Conservation (phyloP, 2,329 filamentous ascomycete genomes). For the Alternaria triticina region DNA sequence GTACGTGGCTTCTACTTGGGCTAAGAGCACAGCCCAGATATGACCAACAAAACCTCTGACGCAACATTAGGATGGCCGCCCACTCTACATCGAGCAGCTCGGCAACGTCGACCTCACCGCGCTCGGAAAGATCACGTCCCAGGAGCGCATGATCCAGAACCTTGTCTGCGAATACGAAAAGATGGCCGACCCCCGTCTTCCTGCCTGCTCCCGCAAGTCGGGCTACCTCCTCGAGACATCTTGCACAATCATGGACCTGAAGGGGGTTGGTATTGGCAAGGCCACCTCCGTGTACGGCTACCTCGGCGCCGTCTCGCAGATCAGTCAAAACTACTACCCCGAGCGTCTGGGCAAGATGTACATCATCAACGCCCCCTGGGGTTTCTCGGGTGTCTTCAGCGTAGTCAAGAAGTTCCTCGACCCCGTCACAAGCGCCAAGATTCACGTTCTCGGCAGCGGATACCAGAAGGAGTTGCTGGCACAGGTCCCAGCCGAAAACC, state of each 20-base stretch:
- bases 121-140: constrained; percentile 91
- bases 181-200: constrained; percentile 87
- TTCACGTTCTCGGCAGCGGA: constrained; percentile 80
- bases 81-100: constrained; percentile 95
- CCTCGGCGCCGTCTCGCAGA: constrained; percentile 80
- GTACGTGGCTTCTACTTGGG: constrained; percentile 43
- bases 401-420: constrained; percentile 94
- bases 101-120: constrained; percentile 89
- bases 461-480: constrained; percentile 85
- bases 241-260: constrained; percentile 98
- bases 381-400: constrained; percentile 84
- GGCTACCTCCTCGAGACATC: constrained; percentile 93
- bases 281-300: constrained; percentile 86
- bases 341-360: constrained; percentile 96
- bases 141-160: constrained; percentile 94
- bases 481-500: constrained; percentile 88
- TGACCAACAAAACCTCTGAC: constrained; percentile 10
- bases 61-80: constrained; percentile 79
- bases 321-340: constrained; percentile 99
- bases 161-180: constrained; percentile 98
- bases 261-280: constrained; percentile 86
- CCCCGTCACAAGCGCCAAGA: constrained; percentile 95
- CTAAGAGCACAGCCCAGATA: not conserved
- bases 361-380: constrained; percentile 97
- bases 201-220: constrained; percentile 91